A percentile compares a stretch with the other conserved stretches of the same genome.
Evolutionary conservation across 768 basidiomycete species (phyloP).

Genomic region (Amanita molliuscula): DNA sequence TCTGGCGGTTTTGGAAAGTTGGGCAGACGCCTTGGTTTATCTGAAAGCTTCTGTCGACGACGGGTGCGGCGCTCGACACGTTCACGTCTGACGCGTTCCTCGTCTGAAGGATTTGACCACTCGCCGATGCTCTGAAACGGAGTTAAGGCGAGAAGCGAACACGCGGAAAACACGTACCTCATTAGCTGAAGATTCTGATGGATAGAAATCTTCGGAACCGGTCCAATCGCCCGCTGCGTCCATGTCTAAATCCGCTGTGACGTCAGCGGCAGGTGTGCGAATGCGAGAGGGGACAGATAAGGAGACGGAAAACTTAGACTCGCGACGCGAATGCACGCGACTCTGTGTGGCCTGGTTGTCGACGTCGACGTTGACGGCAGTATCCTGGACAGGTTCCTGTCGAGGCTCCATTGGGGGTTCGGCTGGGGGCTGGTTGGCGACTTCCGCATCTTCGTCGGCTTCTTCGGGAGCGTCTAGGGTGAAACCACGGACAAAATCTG

Average conservation of each 20-base stretch:
- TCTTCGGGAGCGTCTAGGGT: slow-evolving; percentile 74
- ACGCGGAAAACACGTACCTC: slow-evolving; percentile 38
- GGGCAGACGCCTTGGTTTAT: slow-evolving; percentile 63
- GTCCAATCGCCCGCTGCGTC: slow-evolving; percentile 69
- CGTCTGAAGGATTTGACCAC: slow-evolving; percentile 87
- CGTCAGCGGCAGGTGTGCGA: slow-evolving; percentile 29
- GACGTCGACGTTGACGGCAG: slow-evolving; percentile 14
- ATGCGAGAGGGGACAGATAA: slow-evolving; percentile 57
- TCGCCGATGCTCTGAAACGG: slow-evolving; percentile 65
- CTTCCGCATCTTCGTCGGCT: slow-evolving; percentile 50
- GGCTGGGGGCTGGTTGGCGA: slow-evolving; percentile 17
- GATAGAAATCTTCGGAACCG: slow-evolving; percentile 62
- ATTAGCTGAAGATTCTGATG: slow-evolving; percentile 47
- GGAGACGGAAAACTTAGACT: slow-evolving; percentile 56
- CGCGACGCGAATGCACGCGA: slow-evolving; percentile 56
- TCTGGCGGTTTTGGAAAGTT: slow-evolving; percentile 74
- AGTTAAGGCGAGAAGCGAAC: slow-evolving; percentile 7
- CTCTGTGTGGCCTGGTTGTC: slow-evolving; percentile 31
- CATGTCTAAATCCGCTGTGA: slow-evolving; percentile 17
- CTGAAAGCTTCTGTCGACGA: slow-evolving; percentile 38
- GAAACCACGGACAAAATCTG: slow-evolving; percentile 74
- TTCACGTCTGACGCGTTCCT: slow-evolving; percentile 67
- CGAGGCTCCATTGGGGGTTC: slow-evolving; percentile 16
- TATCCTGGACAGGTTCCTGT: slow-evolving; percentile 15
- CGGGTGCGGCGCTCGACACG: slow-evolving; percentile 55